These are phyloP conservation scores for Purshia tridentata DNA, from an alignment of 306 rosid genomes.

Conservation along the genomic window DNA sequence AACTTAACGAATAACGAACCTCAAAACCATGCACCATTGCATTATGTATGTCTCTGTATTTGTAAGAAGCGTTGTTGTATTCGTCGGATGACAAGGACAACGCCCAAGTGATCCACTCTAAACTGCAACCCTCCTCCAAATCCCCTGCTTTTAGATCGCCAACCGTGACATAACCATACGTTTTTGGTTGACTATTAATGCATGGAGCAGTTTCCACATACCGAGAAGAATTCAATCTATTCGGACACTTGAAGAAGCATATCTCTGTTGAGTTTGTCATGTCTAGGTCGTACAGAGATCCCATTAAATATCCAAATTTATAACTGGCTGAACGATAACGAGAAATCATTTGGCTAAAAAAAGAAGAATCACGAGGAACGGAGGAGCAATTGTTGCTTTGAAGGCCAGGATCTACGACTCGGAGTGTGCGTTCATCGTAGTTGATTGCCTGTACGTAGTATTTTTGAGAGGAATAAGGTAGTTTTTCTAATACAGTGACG, in stretches of 20 bases:
- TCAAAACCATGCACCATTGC: background rate
- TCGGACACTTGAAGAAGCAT: constrained; percentile 1
- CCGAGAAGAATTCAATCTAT: background rate
- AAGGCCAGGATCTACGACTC: background rate
- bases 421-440: constrained; percentile 9
- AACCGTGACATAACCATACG: background rate
- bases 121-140: background rate
- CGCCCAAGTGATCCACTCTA: background rate
- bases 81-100: background rate
- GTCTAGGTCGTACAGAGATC: too few relatives aligned
- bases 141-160: background rate
- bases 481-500: background rate
- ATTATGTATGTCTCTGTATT: background rate
- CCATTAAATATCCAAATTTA: too few relatives aligned
- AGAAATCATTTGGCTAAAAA: fast-evolving
- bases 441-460: constrained; percentile 29
- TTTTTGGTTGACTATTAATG: background rate
- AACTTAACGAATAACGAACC: background rate
- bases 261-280: too few relatives aligned
- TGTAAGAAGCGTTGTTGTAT: background rate
- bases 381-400: background rate
- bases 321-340: too few relatives aligned
- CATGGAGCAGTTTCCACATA: constrained; percentile 5
- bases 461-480: background rate
- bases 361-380: background rate